Base-by-base conservation (phyloP, 441 rosid genomes). In the Mallotus japonicus region DNA sequence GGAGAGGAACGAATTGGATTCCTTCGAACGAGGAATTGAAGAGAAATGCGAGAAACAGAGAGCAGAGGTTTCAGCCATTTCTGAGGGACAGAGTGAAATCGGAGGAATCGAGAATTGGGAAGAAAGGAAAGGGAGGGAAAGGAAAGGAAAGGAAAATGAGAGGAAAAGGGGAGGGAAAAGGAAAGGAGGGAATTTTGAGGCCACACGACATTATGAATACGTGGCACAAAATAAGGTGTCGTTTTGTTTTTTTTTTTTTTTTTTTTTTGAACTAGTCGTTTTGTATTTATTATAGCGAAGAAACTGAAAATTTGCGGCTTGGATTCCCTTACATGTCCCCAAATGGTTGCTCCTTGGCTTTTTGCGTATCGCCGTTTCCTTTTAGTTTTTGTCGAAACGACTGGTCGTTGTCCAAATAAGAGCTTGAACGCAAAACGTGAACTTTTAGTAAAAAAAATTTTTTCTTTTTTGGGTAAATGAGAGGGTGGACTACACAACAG, bases 41-140 rank as follows among this genome's bases (percentile, higher is more conserved):
- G 77, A 83, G 80, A 84, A 66, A 5, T 73, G 62, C 13, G 79
- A 69, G 80, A 85, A 82, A 75, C 85, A 85, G 20, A 85, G 51
- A 42, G 85, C 76, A 69, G 85, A 79, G 58, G 89, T 74, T 78
- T 87, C 89, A 19, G 95, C 90, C 97, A 90, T 92, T 65, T 12
- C n/a, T 50, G 58, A 71, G 55, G 76, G 22, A 54, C 49, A 37
- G 46, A 11, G 49, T 0, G 63, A 19, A 44, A 20, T 59, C 20
- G 16, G 56, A 22, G 50, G 54, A 62, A 37, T 19, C 2, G 1
- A 19, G 49, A 17, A 19, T 5, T 0, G 1, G 9, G 37, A 46
- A 10, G 7, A 19, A 19, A 64, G 49, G 59, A 37, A 37, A 37
- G 40, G 6, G 40, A 5, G 37, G 34, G 69, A 44, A 59, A 59